Conservation (phyloP, 345 rosid genomes). For the Populus nigra region DNA sequence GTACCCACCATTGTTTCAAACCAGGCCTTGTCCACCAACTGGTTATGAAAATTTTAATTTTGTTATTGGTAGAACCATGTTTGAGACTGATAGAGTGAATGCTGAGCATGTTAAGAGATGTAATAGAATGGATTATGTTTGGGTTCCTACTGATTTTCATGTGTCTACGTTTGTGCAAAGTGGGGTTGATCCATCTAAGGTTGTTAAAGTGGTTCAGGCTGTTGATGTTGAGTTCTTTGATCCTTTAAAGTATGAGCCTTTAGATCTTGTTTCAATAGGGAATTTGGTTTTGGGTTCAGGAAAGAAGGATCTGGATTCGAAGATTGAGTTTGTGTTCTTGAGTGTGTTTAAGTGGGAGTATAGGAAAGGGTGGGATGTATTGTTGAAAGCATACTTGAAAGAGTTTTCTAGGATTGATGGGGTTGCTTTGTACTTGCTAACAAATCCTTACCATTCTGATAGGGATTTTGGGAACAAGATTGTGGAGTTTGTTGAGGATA, state of each 20-base stretch:
- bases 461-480: slow-evolving; percentile 70
- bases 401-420: slow-evolving; percentile 58
- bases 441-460: slow-evolving; percentile 72
- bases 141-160: slow-evolving; percentile 92
- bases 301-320: slow-evolving; percentile 1
- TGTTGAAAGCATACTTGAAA: slow-evolving; percentile 64
- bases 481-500: slow-evolving; percentile 50
- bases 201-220: slow-evolving; percentile 78
- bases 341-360: slow-evolving; percentile 88
- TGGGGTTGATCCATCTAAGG: slow-evolving; percentile 73
- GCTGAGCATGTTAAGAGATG: slow-evolving; percentile 58
- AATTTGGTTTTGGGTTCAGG: slow-evolving; percentile 49
- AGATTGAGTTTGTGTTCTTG: slow-evolving; percentile 60
- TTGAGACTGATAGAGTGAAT: slow-evolving; percentile 77
- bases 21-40: slow-evolving; percentile 70
- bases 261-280: slow-evolving; percentile 42
- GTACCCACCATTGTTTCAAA: slow-evolving; percentile 80
- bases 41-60: slow-evolving; percentile 48
- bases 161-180: slow-evolving; percentile 62
- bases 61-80: slow-evolving; percentile 86
- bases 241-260: slow-evolving; percentile 51
- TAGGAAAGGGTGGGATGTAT: slow-evolving; percentile 88
- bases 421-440: slow-evolving; percentile 61
- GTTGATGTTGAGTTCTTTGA: slow-evolving; percentile 67
- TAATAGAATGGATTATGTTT: slow-evolving; percentile 68